Evolutionary conservation across 179 eudicot genomes (phyloP).

Genomic region (Kewa caespitosa): DNA sequence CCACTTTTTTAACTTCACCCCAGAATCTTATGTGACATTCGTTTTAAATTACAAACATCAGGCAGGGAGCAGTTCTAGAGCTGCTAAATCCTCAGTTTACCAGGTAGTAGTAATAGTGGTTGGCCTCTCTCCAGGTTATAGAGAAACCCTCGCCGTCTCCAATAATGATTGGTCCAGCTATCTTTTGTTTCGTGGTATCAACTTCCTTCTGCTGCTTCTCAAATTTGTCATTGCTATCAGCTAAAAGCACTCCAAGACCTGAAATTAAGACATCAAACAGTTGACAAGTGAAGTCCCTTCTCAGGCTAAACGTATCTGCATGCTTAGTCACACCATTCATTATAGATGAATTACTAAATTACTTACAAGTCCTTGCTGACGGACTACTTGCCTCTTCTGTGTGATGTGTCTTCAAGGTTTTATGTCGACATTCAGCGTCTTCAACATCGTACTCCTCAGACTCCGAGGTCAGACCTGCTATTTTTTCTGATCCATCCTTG

Average conservation of each 20-base stretch:
- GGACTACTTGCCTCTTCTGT: constrained; percentile 11
- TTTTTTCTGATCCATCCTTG: constrained; percentile 29
- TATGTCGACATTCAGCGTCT: constrained; percentile 11
- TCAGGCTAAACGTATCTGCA: too few relatives aligned
- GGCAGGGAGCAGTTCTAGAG: neutral
- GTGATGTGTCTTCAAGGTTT: constrained; percentile 6
- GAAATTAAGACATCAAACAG: neutral
- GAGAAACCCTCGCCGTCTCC: neutral
- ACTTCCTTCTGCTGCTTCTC: neutral
- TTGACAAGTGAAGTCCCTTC: neutral
- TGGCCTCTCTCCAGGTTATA: neutral
- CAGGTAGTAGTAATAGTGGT: neutral
- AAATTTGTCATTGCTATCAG: neutral
- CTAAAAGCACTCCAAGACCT: neutral
- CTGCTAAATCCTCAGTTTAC: neutral
- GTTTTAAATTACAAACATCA: neutral
- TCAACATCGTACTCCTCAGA: constrained; percentile 1
- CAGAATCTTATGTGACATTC: neutral
- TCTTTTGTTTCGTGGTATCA: neutral
- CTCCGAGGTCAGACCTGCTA: constrained; percentile 6
- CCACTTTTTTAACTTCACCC: too few relatives aligned
- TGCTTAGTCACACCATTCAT: too few relatives aligned
- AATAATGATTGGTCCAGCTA: neutral
- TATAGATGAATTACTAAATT: neutral
- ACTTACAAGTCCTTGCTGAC: constrained; percentile 12